Conservation (phyloP, 177 flowering plant genomes). For the Vitis hybrid region DNA sequence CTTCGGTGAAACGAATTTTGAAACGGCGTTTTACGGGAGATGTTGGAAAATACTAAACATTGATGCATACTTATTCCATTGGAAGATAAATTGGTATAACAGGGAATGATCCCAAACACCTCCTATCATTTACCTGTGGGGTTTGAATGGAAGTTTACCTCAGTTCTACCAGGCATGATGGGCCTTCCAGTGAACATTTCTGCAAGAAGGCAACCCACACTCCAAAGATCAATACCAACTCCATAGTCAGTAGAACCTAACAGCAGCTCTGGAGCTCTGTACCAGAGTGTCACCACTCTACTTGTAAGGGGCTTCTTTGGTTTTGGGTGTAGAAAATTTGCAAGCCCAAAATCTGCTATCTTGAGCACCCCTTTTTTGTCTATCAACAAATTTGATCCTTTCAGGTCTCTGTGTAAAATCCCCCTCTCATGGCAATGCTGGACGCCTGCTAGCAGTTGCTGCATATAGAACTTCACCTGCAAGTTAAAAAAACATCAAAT, state of each 20-base stretch:
- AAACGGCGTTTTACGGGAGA: too few relatives aligned
- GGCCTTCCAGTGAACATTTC: slow-evolving; percentile 53
- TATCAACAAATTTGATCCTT: slow-evolving; percentile 44
- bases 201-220: slow-evolving; percentile 51
- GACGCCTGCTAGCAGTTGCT: slow-evolving; percentile 47
- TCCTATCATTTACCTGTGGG: too few relatives aligned
- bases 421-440: slow-evolving; percentile 52
- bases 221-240: slow-evolving; percentile 57
- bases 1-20: too few relatives aligned
- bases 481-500: not conserved
- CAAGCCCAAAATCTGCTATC: slow-evolving; percentile 57
- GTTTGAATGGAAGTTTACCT: slow-evolving; percentile 21
- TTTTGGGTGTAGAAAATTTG: slow-evolving; percentile 29
- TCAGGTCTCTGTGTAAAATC: slow-evolving; percentile 52
- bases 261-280: slow-evolving; percentile 57
- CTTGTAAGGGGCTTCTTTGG: slow-evolving; percentile 34
- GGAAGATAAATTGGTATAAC: too few relatives aligned
- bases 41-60: too few relatives aligned
- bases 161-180: slow-evolving; percentile 47
- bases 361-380: slow-evolving; percentile 41
- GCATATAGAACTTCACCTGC: slow-evolving; percentile 53
- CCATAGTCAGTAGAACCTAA: slow-evolving; percentile 51
- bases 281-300: slow-evolving; percentile 63
- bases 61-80: too few relatives aligned
- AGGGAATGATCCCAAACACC: too few relatives aligned